Base-by-base conservation (phyloP, 306 rosid genomes). In the Dalbergia cultrata region DNA sequence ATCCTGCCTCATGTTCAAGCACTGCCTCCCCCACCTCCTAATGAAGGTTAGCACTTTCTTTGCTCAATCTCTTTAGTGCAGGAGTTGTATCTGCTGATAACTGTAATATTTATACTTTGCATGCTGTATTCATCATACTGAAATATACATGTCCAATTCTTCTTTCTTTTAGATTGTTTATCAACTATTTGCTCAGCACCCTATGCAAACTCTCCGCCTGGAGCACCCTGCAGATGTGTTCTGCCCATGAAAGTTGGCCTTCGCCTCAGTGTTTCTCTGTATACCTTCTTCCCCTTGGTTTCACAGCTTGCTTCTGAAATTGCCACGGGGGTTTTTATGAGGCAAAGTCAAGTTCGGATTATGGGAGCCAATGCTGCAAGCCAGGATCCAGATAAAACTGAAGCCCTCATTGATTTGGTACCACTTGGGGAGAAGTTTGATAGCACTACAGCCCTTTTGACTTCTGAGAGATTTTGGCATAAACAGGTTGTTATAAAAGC, bases 1-100 rank as follows among this genome's bases (percentile, higher is more conserved):
- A 72, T 76, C n/a, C 70, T 50, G 67, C 93, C 93, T 70, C 92
- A 63, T 21, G 64, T 87, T 62, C 90, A 81, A 58, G 89, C 90
- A 18, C 79, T 95, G 67, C 99, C 99, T 60, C 98, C 98, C 61
- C 99, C 99, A 61, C 99, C 99, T 84, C 99, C 98, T 16, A 93
- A 91, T 92, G 90, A 85, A 87, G 98, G 99, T 92, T 85, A 19
- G 81, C 66, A 70, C 59, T 64, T 58, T 62, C 41, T 67, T 80
- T 73, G 71, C 21, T 45, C 74, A 39, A 31, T 69, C 61, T 80
- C 33, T 59, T 52, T 53, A 47, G 19, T 39, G 26, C 53, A 47
- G 67, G 57, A 19, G 14, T 43, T 73, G 7, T 62, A 41, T 66
- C 19, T 69, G n/a, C 77, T 47, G 59, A 69, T 59, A 9, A 22